phyloP scores from a whole-genome alignment of 306 rosid genomes.

The Argentina anserina region DNA sequence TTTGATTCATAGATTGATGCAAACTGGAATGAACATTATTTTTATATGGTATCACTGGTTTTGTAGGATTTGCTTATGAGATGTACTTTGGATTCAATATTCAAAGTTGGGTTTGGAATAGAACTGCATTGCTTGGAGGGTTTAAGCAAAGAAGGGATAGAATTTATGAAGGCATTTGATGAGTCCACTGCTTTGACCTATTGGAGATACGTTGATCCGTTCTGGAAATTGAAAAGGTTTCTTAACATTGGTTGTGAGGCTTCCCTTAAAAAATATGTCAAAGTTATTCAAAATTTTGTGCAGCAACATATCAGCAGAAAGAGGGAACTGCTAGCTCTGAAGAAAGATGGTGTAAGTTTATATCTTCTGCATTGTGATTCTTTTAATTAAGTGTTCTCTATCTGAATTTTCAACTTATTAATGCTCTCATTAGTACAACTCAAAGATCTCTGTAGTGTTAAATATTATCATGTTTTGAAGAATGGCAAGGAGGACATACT shows the following conservation, averaged over 20 bases:
- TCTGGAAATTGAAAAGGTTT: conserved; percentile 59
- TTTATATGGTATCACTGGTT: neutral
- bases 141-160: conserved; percentile 44
- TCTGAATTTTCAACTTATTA: no score
- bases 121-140: conserved; percentile 69
- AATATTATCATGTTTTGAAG: conserved; percentile 21
- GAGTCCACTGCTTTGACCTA: conserved; percentile 49
- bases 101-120: conserved; percentile 83
- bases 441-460: neutral
- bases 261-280: conserved; percentile 39
- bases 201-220: conserved; percentile 65
- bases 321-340: conserved; percentile 31
- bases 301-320: conserved; percentile 34
- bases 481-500: conserved; percentile 67
- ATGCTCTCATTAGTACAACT: neutral
- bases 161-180: conserved; percentile 65
- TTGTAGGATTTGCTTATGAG: conserved; percentile 62
- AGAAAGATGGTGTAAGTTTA: conserved; percentile 48
- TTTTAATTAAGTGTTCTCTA: no score
- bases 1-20: no score
- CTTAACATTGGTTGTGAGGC: conserved; percentile 66
- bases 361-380: neutral
- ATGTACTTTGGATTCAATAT: conserved; percentile 65
- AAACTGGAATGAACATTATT: neutral
- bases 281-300: conserved; percentile 47